Evolutionary conservation across 2,329 filamentous ascomycete genomes (phyloP).

Genomic region (Talaromyces verruculosus): DNA sequence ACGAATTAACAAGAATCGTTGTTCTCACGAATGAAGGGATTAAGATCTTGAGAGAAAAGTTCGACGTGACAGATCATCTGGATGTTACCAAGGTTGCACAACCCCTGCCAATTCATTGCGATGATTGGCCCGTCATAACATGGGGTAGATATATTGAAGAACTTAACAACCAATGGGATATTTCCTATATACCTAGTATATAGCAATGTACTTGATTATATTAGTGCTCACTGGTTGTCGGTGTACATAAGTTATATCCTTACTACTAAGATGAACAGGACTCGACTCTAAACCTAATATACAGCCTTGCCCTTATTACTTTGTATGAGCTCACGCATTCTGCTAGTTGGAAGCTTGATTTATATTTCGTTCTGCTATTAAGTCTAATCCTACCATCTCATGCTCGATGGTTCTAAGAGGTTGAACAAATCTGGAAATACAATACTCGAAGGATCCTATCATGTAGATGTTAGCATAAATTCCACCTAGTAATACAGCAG

Average conservation of each 20-base stretch:
- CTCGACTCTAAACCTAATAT: background rate
- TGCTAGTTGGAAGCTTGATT: background rate
- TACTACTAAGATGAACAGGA: background rate
- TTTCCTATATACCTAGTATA: background rate
- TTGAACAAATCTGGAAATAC: background rate
- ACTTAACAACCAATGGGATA: background rate
- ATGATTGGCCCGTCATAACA: background rate
- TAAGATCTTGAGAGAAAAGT: background rate
- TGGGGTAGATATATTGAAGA: background rate
- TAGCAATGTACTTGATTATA: background rate
- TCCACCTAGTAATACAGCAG: background rate
- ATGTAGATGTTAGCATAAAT: background rate
- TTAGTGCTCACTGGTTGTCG: background rate
- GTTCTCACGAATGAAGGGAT: background rate
- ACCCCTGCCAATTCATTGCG: background rate
- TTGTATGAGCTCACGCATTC: background rate
- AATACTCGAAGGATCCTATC: slow-evolving; percentile 2
- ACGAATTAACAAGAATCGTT: background rate
- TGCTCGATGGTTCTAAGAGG: background rate
- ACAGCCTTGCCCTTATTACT: background rate
- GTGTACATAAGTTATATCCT: background rate
- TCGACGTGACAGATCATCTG: background rate
- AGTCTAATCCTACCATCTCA: background rate
- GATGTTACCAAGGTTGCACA: background rate
- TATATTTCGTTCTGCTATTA: background rate